A percentile compares a stretch with the other conserved stretches of the same genome.
These are phyloP conservation scores for Leptographium galeiforme DNA, from an alignment of 2,329 filamentous ascomycete species.

Conservation along the genomic window DNA sequence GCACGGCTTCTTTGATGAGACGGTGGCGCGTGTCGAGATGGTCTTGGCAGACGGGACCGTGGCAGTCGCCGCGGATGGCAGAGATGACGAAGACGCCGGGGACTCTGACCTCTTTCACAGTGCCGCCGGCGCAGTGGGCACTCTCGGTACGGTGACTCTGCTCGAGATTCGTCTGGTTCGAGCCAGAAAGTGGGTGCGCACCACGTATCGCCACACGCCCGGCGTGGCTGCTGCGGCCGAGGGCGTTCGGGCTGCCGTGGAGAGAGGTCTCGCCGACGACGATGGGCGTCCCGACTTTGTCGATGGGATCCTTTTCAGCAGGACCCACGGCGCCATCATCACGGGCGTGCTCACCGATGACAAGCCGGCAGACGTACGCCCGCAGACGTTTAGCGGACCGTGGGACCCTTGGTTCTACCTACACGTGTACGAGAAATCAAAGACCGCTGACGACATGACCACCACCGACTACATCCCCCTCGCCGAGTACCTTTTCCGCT, in stretches of 20 bases:
- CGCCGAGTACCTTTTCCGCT: conserved; percentile 61
- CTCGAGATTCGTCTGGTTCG: conserved; percentile 49
- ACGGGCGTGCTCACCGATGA: conserved; percentile 47
- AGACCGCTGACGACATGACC: conserved; percentile 20
- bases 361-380: conserved; percentile 21
- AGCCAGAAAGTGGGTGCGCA: conserved; percentile 45
- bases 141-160: conserved; percentile 52
- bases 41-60: conserved; percentile 55
- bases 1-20: conserved; percentile 58
- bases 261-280: conserved; percentile 7
- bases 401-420: conserved; percentile 66
- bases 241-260: conserved; percentile 33
- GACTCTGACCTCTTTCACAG: conserved; percentile 47
- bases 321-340: conserved; percentile 49
- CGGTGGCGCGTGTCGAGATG: conserved; percentile 50
- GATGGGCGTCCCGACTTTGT: conserved; percentile 45
- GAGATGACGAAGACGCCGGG: conserved; percentile 14
- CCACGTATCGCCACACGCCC: conserved; percentile 43
- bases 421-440: conserved; percentile 30
- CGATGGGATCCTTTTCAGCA: conserved; percentile 55
- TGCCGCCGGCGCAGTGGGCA: conserved; percentile 53
- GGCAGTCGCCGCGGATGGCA: conserved; percentile 27
- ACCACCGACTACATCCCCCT: conserved; percentile 47
- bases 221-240: conserved; percentile 33
- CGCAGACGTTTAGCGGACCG: conserved; percentile 41